phyloP scores from a whole-genome alignment of 2,329 filamentous ascomycete species.

The Xylariaceae sp. region DNA sequence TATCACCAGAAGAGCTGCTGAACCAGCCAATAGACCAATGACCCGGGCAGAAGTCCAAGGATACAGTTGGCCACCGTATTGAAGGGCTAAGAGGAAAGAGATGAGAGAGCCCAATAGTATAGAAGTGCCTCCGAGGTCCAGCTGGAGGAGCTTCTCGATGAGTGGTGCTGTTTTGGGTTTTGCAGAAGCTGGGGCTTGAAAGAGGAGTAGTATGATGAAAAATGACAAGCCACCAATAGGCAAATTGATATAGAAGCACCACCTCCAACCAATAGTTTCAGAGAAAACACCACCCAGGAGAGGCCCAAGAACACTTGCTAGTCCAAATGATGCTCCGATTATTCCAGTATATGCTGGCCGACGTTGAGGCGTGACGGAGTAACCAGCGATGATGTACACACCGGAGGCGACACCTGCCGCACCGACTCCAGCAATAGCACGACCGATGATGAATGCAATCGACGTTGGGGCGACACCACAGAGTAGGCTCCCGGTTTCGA shows the following conservation, averaged over 20 bases:
- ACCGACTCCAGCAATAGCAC: conserved; percentile 37
- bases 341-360: conserved; percentile 36
- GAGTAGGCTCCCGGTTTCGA: conserved; percentile 28
- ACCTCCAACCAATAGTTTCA: neutral
- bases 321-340: conserved; percentile 45
- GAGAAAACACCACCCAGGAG: neutral
- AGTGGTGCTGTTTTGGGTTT: neutral
- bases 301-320: neutral
- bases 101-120: conserved; percentile 36
- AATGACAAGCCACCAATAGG: neutral
- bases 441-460: conserved; percentile 28
- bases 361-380: conserved; percentile 15
- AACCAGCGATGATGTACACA: conserved; percentile 39
- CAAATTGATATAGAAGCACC: neutral
- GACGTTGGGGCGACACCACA: conserved; percentile 26
- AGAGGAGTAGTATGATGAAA: neutral
- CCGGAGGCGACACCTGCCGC: conserved; percentile 49
- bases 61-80: conserved; percentile 48
- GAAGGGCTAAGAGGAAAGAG: conserved; percentile 51
- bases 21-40: conserved; percentile 30
- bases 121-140: conserved; percentile 26
- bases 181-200: neutral
- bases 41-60: conserved; percentile 42
- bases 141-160: neutral
- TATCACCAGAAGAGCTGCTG: conserved; percentile 38